These are phyloP conservation scores for Plicaturopsis crispa DNA, from an alignment of 768 basidiomycete genomes.

Conservation along the genomic window DNA sequence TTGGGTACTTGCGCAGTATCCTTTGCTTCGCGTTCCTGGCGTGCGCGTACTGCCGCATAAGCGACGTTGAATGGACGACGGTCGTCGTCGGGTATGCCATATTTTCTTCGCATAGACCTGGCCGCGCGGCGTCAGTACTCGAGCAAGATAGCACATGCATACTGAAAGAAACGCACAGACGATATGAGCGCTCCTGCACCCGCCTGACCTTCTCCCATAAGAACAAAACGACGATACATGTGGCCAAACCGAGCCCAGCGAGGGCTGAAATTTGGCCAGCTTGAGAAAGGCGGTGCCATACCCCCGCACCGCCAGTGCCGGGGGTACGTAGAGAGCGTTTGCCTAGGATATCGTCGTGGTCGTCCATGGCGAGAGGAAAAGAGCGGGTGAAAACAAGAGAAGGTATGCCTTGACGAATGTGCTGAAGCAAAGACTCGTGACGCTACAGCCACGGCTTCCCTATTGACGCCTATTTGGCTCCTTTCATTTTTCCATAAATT, in stretches of 20 bases:
- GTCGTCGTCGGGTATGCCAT: slow-evolving; percentile 82
- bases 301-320: slow-evolving; percentile 19
- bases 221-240: slow-evolving; percentile 28
- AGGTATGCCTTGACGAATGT: slow-evolving; percentile 10
- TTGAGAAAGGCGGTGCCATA: slow-evolving; percentile 29
- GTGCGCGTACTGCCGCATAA: slow-evolving; percentile 63
- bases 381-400: slow-evolving; percentile 6
- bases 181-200: slow-evolving; percentile 54
- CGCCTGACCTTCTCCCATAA: slow-evolving; percentile 40
- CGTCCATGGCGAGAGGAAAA: slow-evolving; percentile 41
- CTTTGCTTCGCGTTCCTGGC: slow-evolving; percentile 43
- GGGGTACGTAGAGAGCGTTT: slow-evolving; percentile 35
- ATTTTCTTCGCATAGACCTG: slow-evolving; percentile 65
- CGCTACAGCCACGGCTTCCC: too few relatives aligned
- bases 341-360: slow-evolving; percentile 66
- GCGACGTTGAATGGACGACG: slow-evolving; percentile 81
- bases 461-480: too few relatives aligned
- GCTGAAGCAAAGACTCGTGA: too few relatives aligned
- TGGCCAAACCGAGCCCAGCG: slow-evolving; percentile 21
- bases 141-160: slow-evolving; percentile 4
- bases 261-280: too few relatives aligned
- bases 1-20: slow-evolving; percentile 35
- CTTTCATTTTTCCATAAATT: too few relatives aligned
- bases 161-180: slow-evolving; percentile 2
- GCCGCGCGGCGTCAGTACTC: slow-evolving; percentile 11